Evolutionary conservation across 495 filamentous ascomycete species (phyloP).

Genomic region (Choiromyces venosus): DNA sequence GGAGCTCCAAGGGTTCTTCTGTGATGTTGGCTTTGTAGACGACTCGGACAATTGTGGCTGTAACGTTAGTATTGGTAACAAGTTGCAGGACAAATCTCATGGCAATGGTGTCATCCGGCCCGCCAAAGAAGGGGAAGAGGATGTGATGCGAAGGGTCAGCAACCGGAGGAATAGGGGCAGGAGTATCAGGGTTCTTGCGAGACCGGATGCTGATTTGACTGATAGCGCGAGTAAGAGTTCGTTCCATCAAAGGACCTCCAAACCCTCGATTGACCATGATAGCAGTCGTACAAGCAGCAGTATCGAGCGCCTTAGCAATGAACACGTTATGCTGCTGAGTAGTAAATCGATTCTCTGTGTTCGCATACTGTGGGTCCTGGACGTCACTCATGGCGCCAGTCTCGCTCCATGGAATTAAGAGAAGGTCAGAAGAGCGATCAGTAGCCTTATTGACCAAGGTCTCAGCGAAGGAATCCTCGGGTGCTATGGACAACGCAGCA

Average conservation of each 20-base stretch:
- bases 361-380: conserved; percentile 36
- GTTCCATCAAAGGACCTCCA: conserved; percentile 49
- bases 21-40: conserved; percentile 43
- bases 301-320: conserved; percentile 58
- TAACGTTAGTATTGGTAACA: conserved; percentile 67
- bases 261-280: conserved; percentile 76
- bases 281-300: conserved; percentile 62
- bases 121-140: conserved; percentile 82
- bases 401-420: conserved; percentile 88
- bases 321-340: conserved; percentile 58
- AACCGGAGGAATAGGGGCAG: conserved; percentile 49
- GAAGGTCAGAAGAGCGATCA: conserved; percentile 66
- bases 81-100: conserved; percentile 76
- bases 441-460: conserved; percentile 62
- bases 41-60: conserved; percentile 62
- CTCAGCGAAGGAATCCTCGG: conserved; percentile 71
- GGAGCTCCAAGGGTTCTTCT: conserved; percentile 38
- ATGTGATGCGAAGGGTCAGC: conserved; percentile 72
- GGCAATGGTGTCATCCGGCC: conserved; percentile 74
- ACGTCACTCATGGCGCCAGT: conserved; percentile 66
- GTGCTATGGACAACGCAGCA: conserved; percentile 69
- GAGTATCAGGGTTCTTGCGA: conserved; percentile 50
- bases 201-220: conserved; percentile 44
- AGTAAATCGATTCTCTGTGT: conserved; percentile 49
- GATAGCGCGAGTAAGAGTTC: conserved; percentile 40